Percentiles rank a stretch among this genome's conserved stretches.
Conservation (phyloP, 2,329 filamentous ascomycete genomes). For the Alternaria incomplexa region DNA sequence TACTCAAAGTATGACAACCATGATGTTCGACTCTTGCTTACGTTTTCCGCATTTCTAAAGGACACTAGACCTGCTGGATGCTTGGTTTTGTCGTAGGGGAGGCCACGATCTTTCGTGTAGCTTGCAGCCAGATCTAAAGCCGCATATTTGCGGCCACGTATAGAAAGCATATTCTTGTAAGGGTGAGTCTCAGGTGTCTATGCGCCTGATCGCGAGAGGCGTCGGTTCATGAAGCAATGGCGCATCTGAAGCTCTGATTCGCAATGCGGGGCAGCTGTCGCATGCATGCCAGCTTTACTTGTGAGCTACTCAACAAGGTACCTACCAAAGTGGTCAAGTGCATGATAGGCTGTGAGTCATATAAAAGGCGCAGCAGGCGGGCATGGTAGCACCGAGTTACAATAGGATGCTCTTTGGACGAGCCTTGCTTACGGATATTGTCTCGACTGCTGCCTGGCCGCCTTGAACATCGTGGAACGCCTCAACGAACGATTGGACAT, state of each 20-base stretch:
- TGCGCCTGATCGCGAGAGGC: background rate
- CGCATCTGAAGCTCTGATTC: background rate
- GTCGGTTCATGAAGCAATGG: background rate
- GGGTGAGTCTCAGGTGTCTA: too few species aligned
- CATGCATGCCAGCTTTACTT: background rate
- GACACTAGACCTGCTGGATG: constrained; percentile 4
- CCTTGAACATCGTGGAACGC: background rate
- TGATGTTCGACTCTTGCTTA: background rate
- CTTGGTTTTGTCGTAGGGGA: background rate
- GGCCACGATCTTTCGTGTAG: constrained; percentile 8
- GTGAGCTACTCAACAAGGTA: background rate
- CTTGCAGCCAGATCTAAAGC: constrained; percentile 5
- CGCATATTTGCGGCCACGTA: constrained; percentile 6
- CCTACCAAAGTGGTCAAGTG: background rate
- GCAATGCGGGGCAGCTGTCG: constrained; percentile 3
- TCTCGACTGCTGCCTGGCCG: constrained; percentile 2
- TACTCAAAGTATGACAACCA: background rate
- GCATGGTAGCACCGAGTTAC: background rate
- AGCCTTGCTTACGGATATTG: background rate
- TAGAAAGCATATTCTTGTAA: background rate
- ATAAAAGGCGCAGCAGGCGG: background rate
- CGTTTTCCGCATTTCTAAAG: constrained; percentile 6
- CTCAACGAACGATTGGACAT: background rate
- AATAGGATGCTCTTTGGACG: background rate
- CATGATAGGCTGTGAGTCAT: background rate